A percentile compares a stretch with the other conserved stretches of the same genome.
Conservation (phyloP, 805 yeast genomes). For the Saturnispora serradocipensis region DNA sequence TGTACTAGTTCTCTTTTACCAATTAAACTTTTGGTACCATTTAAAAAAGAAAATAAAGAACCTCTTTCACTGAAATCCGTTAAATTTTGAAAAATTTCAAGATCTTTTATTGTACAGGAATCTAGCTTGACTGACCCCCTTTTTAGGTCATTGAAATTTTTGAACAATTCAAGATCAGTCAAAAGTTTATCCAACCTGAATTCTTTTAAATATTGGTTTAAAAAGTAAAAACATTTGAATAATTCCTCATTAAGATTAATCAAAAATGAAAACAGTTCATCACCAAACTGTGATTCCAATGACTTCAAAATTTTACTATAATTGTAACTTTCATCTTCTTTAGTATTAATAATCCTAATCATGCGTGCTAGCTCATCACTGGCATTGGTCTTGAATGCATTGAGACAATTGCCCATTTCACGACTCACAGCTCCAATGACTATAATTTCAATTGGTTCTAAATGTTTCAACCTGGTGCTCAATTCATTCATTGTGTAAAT, state of each 20-base stretch:
- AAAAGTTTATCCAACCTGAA: slow-evolving; percentile 55
- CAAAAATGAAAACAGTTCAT: slow-evolving; percentile 14
- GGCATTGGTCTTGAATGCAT: slow-evolving; percentile 11
- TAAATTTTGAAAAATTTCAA: slow-evolving; percentile 66
- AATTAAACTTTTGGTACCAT: slow-evolving; percentile 70
- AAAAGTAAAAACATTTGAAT: slow-evolving; percentile 30
- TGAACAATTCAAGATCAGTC: slow-evolving; percentile 39
- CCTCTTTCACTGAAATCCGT: slow-evolving; percentile 54
- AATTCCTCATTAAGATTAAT: slow-evolving; percentile 10
- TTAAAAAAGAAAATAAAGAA: slow-evolving; percentile 67
- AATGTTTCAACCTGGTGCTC: slow-evolving; percentile 63
- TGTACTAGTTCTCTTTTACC: slow-evolving; percentile 58
- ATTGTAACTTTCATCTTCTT: neutral
- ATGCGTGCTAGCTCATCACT: neutral
- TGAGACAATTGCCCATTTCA: slow-evolving; percentile 24
- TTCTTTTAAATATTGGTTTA: slow-evolving; percentile 48
- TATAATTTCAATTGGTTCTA: slow-evolving; percentile 71
- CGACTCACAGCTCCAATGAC: slow-evolving; percentile 33
- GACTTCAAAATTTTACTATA: neutral
- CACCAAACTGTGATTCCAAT: slow-evolving; percentile 7
- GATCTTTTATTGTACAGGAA: slow-evolving; percentile 54
- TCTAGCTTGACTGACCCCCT: slow-evolving; percentile 47
- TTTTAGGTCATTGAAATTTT: slow-evolving; percentile 38
- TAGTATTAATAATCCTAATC: slow-evolving; percentile 9
- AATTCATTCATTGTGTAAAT: slow-evolving; percentile 46